phyloP scores from a whole-genome alignment of 345 rosid species.

The Odontarrhena argentea region DNA sequence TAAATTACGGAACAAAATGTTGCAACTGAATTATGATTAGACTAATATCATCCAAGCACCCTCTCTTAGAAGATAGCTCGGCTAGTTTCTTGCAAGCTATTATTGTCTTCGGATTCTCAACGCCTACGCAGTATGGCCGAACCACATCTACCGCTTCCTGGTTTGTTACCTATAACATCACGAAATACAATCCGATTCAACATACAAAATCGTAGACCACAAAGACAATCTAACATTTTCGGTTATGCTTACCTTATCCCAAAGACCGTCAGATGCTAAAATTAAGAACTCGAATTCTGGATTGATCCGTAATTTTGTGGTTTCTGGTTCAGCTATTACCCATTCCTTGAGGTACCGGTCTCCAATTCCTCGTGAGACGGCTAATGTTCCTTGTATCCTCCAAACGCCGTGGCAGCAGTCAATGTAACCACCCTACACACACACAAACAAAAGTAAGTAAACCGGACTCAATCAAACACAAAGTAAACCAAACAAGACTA shows the following conservation, averaged over 20 bases:
- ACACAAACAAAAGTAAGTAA: slow-evolving; percentile 29
- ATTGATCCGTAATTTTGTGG: slow-evolving; percentile 49
- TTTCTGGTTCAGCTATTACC: slow-evolving; percentile 93
- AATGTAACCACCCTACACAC: slow-evolving; percentile 65
- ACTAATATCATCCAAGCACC: slow-evolving; percentile 74
- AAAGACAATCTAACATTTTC: neutral
- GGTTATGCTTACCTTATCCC: slow-evolving; percentile 72
- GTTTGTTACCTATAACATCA: slow-evolving; percentile 60
- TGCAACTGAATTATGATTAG: slow-evolving; percentile 68
- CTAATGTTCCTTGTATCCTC: slow-evolving; percentile 90
- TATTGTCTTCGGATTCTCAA: slow-evolving; percentile 48
- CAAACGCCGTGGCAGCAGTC: slow-evolving; percentile 73
- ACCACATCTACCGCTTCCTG: slow-evolving; percentile 89
- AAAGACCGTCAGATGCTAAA: slow-evolving; percentile 94
- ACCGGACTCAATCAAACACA: slow-evolving; percentile 14
- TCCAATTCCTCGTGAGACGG: slow-evolving; percentile 86
- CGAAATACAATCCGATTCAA: neutral
- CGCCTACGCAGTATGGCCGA: slow-evolving; percentile 52
- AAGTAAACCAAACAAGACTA: slow-evolving; percentile 21
- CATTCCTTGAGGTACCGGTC: slow-evolving; percentile 72
- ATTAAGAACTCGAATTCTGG: slow-evolving; percentile 76
- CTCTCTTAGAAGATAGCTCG: slow-evolving; percentile 72
- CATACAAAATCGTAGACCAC: slow-evolving; percentile 10
- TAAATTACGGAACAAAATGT: slow-evolving; percentile 37
- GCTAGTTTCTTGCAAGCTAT: slow-evolving; percentile 76